Conservation (phyloP, 2,329 filamentous ascomycete genomes). For the Claviceps africana region DNA sequence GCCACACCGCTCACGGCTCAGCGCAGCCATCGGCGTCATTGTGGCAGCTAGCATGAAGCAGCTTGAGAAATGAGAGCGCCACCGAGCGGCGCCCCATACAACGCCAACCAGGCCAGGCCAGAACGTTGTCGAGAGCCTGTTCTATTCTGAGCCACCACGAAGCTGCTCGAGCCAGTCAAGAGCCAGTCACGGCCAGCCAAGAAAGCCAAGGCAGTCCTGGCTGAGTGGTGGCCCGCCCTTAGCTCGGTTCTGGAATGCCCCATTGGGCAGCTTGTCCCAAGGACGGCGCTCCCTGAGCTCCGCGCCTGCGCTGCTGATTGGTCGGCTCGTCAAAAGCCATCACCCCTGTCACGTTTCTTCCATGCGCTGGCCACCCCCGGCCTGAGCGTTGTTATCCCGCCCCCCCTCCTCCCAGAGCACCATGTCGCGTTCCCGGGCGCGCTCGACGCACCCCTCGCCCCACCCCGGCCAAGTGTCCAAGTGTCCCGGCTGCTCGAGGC, state of each 20-base stretch:
- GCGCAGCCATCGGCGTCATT: background rate
- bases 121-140: slow-evolving; percentile 1
- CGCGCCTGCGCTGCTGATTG: slow-evolving; percentile 28
- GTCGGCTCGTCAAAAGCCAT: slow-evolving; percentile 35
- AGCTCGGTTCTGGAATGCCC: slow-evolving; percentile 31
- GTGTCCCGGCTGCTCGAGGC: slow-evolving; percentile 7
- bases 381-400: slow-evolving; percentile 12
- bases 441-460: slow-evolving; percentile 1
- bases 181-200: slow-evolving; percentile 1
- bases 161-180: background rate
- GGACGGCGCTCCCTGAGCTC: slow-evolving; percentile 20
- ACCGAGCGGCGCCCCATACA: background rate
- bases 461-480: slow-evolving; percentile 1
- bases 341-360: slow-evolving; percentile 35
- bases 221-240: slow-evolving; percentile 27
- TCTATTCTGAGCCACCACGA: background rate
- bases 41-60: slow-evolving; percentile 2
- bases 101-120: background rate
- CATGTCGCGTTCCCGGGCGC: background rate
- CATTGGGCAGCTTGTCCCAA: slow-evolving; percentile 35
- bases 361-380: slow-evolving; percentile 32
- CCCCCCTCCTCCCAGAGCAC: slow-evolving; percentile 8
- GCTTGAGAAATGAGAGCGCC: slow-evolving; percentile 1
- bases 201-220: slow-evolving; percentile 19
- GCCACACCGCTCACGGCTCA: slow-evolving; percentile 19